phyloP scores from a whole-genome alignment of 2,329 filamentous ascomycete genomes.

The Venturiaceae sp. region DNA sequence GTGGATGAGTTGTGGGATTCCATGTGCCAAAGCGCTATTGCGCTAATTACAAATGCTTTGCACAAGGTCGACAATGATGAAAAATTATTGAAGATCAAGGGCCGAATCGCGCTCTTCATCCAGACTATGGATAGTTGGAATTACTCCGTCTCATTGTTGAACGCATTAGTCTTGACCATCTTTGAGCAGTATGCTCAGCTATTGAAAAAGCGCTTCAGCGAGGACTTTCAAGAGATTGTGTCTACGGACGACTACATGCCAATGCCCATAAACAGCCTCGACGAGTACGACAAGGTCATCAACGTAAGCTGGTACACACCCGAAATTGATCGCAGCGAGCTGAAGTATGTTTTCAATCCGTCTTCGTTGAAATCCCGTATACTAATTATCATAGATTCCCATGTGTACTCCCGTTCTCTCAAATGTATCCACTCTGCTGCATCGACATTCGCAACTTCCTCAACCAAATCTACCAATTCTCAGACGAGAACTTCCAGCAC shows the following conservation, averaged over 20 bases:
- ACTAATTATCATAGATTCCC: slow-evolving; percentile 73
- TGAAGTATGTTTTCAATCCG: slow-evolving; percentile 57
- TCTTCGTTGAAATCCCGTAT: no score
- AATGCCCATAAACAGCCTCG: slow-evolving; percentile 84
- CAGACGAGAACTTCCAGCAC: slow-evolving; percentile 90
- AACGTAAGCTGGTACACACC: slow-evolving; percentile 94
- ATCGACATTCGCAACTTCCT: slow-evolving; percentile 97
- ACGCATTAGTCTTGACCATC: slow-evolving; percentile 74
- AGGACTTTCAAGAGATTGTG: slow-evolving; percentile 86
- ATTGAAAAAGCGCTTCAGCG: slow-evolving; percentile 82
- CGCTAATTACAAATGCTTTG: slow-evolving; percentile 70
- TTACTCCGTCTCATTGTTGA: slow-evolving; percentile 73
- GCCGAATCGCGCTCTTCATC: slow-evolving; percentile 85
- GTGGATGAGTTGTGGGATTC: slow-evolving; percentile 98
- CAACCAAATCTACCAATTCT: slow-evolving; percentile 97
- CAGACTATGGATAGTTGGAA: slow-evolving; percentile 97
- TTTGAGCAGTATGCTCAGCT: slow-evolving; percentile 93
- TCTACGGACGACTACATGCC: slow-evolving; percentile 99
- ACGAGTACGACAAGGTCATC: slow-evolving; percentile 92
- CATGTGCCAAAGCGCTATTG: slow-evolving; percentile 83
- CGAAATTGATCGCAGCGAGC: slow-evolving; percentile 64
- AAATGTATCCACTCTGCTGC: slow-evolving; percentile 98
- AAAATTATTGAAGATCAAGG: slow-evolving; percentile 87
- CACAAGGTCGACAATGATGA: slow-evolving; percentile 79
- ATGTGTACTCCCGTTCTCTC: slow-evolving; percentile 91